phyloP scores from a whole-genome alignment of 2,329 filamentous ascomycete species.

The Penicillium sp. region DNA sequence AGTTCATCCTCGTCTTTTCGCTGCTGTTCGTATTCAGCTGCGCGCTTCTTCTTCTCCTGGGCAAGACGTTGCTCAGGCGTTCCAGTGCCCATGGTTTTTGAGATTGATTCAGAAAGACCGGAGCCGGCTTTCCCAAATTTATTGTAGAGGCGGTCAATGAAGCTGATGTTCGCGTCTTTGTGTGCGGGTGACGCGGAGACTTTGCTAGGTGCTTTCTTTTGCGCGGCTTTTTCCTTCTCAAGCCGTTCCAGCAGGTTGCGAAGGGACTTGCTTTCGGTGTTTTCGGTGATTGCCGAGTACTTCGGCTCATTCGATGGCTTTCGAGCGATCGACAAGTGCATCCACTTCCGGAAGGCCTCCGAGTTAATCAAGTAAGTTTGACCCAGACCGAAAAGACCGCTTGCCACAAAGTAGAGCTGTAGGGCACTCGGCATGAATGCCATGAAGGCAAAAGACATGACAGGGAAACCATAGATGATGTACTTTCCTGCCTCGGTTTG shows the following conservation, averaged over 20 bases:
- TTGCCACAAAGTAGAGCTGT: conserved; percentile 54
- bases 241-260: conserved; percentile 15
- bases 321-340: conserved; percentile 21
- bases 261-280: conserved; percentile 11
- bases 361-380: conserved; percentile 43
- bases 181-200: neutral
- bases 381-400: conserved; percentile 29
- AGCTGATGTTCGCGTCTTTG: conserved; percentile 12
- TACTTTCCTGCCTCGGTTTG: conserved; percentile 25
- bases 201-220: conserved; percentile 3
- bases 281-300: neutral
- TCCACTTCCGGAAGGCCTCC: conserved; percentile 22
- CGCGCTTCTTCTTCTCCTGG: conserved; percentile 26
- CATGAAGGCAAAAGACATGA: conserved; percentile 47
- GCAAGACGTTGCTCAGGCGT: conserved; percentile 18
- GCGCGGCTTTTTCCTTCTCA: conserved; percentile 8
- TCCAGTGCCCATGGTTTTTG: neutral
- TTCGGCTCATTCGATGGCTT: neutral
- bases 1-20: conserved; percentile 22
- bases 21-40: conserved; percentile 25
- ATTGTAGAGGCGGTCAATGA: conserved; percentile 27
- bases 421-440: conserved; percentile 48
- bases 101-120: conserved; percentile 6
- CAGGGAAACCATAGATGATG: conserved; percentile 43
- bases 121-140: conserved; percentile 14